phyloP scores from a whole-genome alignment of 2,329 filamentous ascomycete genomes.

The Metarhizium anisopliae region DNA sequence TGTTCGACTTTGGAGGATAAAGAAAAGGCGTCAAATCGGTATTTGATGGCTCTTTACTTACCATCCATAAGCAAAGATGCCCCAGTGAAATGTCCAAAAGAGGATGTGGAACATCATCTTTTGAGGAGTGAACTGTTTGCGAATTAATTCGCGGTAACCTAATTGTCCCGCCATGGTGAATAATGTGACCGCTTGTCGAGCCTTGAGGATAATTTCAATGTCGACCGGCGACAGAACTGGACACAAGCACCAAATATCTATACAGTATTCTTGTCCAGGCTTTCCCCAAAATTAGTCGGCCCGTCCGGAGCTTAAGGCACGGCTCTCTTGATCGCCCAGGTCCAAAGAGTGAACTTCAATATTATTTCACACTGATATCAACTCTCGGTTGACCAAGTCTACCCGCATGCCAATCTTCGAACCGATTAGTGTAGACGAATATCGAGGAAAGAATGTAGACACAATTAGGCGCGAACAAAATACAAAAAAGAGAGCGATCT shows the following conservation, averaged over 20 bases:
- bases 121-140: conserved; percentile 56
- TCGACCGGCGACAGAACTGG: conserved; percentile 45
- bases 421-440: neutral
- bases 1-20: too few relatives aligned
- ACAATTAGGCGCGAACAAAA: neutral
- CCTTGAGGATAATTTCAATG: conserved; percentile 27
- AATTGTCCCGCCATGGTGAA: conserved; percentile 28
- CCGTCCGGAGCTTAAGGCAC: neutral
- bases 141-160: conserved; percentile 35
- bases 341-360: too few relatives aligned
- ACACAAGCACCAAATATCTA: neutral
- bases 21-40: neutral
- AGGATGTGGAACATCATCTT: conserved; percentile 74
- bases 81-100: conserved; percentile 73
- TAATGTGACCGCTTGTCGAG: neutral
- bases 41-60: conserved; percentile 32
- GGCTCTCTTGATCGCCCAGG: neutral
- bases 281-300: neutral
- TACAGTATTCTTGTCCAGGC: neutral
- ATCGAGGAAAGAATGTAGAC: neutral
- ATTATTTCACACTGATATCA: neutral
- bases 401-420: neutral
- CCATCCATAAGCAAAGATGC: conserved; percentile 80
- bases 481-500: conserved; percentile 30
- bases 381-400: neutral